Base-by-base conservation (phyloP, 345 rosid species). In the Populus alba region DNA sequence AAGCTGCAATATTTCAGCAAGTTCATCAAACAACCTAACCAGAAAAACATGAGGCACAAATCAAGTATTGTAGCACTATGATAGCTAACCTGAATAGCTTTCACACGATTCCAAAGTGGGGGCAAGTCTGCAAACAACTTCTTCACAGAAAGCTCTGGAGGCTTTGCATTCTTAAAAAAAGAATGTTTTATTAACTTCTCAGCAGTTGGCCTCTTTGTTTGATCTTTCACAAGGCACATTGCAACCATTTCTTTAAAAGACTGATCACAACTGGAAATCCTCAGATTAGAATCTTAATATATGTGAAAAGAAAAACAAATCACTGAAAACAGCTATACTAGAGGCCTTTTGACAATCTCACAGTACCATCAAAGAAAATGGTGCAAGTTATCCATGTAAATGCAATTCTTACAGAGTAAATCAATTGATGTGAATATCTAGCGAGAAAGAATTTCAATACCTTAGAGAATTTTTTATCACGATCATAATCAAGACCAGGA, bases 211-310 rank as follows among this genome's bases (percentile, higher is more conserved):
- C 99, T 89, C 90, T 91, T 92, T 47, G 97, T 82, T 87, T 92
- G 99, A 88, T 97, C 99, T 92, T 97, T 97, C 88, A 92, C 98
- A 83, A 97, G 88, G 89, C 99, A 94, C 98, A 97, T 94, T 67
- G 99, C 98, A 79, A 97, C 97, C 99, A 97, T 94, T 88, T 97
- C 98, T 97, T 97, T 97, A 87, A 97, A 97, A 85, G 97, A 90
- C 98, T 97, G 97, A 84, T 88, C 81, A 96, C 98, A 89, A 87
- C 96, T 90, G 97, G 90, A 90, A 92, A 89, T 88, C 85, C 85
- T 87, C 90, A 80, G 87, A 89, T 97, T 85, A 97, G 99, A 90
- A 90, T 81, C 87, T 78, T 79, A 78, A 71, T 73, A 78, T 49
- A 74, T 33, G 73, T 66, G 70, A 77, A 57, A 67, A 67, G 29